Conservation (phyloP, 345 rosid genomes). For the Chamaenerion angustifolium region DNA sequence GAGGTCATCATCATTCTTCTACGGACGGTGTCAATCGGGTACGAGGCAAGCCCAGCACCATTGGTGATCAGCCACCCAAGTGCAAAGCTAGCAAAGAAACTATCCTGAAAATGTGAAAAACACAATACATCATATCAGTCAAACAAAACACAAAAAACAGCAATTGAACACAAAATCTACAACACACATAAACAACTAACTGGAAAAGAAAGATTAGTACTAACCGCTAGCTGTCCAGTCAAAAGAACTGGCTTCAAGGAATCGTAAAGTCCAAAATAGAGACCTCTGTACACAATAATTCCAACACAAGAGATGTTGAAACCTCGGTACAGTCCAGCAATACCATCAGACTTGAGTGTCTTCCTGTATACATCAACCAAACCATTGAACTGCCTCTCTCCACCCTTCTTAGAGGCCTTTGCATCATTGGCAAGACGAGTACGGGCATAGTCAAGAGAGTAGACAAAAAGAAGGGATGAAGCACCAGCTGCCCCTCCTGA, state of each 20-base stretch:
- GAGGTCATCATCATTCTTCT: conserved; percentile 99
- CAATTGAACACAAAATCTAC: not conserved
- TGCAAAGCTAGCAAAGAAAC: conserved; percentile 74
- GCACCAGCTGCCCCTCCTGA: conserved; percentile 97
- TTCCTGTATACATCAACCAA: conserved; percentile 68
- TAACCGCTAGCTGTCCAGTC: conserved; percentile 44
- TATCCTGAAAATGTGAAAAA: conserved; percentile 42
- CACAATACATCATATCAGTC: not conserved
- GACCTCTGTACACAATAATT: conserved; percentile 71
- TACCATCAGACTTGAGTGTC: conserved; percentile 56
- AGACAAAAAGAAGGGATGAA: conserved; percentile 67
- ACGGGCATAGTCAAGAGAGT: conserved; percentile 80
- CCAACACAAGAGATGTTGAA: conserved; percentile 80
- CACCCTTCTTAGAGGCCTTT: conserved; percentile 78
- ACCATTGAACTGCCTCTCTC: conserved; percentile 82
- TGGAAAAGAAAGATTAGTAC: not conserved
- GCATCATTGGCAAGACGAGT: conserved; percentile 87
- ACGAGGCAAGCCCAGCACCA: conserved; percentile 82
- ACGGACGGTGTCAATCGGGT: conserved; percentile 81
- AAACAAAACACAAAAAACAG: not conserved
- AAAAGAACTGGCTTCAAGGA: conserved; percentile 74
- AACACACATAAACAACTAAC: no score
- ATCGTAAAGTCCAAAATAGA: conserved; percentile 82
- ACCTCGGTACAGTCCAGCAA: conserved; percentile 85
- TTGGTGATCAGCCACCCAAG: conserved; percentile 85